Base-by-base conservation (phyloP, 202 grass and related monocot species). In the Schoenoplectus tabernaemontani region DNA sequence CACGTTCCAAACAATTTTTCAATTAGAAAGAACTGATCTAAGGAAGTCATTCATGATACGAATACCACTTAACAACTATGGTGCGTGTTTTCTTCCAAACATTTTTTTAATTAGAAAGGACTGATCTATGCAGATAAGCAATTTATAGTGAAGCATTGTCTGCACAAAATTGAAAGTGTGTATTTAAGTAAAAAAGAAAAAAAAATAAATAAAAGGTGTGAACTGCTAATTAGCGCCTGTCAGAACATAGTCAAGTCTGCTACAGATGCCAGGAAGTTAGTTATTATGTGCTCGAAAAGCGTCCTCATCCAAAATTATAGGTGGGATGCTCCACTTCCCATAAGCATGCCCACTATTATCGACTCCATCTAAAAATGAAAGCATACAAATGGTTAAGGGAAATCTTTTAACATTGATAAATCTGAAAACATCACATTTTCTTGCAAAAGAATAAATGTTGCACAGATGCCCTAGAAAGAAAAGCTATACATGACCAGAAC, bases 261-360 rank as follows among this genome's bases (percentile, higher is more conserved):
- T 20, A 56, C 71, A 4, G 17, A 28, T 46, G 38, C 2, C 9
- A 50, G 4, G 19, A 23, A 12, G 9, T 57, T 26, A 78, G 13
- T 8, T 19, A 46, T 19, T 96, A 60, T 91, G 85, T 54, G 64
- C 48, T 20, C 85, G 83, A 65, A 92, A 92, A 59, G 78, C 76
- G 60, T 89, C 78, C 89, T 98, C 91, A n/a, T 92, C 86, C 34
- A 78, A 81, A 86, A 98, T 92, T 68, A 94, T 59, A 83, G 83
- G 67, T 72, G 91, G 91, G 53, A 98, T 90, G 82, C 70, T 98
- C 95, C 95, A 98, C 43, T 88, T 92, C 43, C 91, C 95, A 72
- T 81, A 89, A n/a, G 84, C 69, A 92, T 97, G 78, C 13, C 82
- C 84, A 43, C 82, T 88, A 66, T 84, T 79, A 3, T 28, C 79